Conservation (phyloP, 257 asterid species). For the Leptodermis oblonga region DNA sequence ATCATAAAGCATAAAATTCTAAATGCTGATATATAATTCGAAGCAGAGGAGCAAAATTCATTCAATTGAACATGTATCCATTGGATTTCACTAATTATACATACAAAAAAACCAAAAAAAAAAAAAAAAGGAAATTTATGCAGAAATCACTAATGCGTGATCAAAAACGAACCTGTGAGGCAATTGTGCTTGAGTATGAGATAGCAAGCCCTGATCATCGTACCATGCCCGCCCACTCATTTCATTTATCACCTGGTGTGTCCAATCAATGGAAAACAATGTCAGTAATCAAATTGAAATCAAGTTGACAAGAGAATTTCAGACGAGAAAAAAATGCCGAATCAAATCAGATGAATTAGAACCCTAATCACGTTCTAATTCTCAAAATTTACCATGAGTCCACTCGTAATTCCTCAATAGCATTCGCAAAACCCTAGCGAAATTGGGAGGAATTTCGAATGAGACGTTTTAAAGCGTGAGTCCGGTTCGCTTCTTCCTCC, state of each 20-base stretch:
- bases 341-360: not conserved
- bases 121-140: not conserved
- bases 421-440: not conserved
- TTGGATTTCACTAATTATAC: not conserved
- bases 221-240: slow-evolving; percentile 6
- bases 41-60: not conserved
- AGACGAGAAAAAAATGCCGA: not conserved
- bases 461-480: not conserved
- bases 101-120: not conserved
- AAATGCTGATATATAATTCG: not conserved
- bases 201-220: slow-evolving; percentile 7
- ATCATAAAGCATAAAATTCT: not conserved
- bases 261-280: not conserved
- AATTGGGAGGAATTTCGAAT: not conserved
- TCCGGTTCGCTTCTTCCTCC: no score
- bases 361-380: not conserved
- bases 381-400: not conserved
- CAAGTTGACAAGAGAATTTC: not conserved
- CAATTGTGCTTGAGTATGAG: slow-evolving; percentile 2
- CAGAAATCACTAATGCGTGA: not conserved
- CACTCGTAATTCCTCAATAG: not conserved
- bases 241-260: slow-evolving; percentile 2
- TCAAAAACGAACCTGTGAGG: slow-evolving; percentile 8
- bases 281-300: not conserved
- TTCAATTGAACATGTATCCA: not conserved